phyloP scores from a whole-genome alignment of 805 yeast genomes.

The Cyberlindnera nakhonratchasimensis region DNA sequence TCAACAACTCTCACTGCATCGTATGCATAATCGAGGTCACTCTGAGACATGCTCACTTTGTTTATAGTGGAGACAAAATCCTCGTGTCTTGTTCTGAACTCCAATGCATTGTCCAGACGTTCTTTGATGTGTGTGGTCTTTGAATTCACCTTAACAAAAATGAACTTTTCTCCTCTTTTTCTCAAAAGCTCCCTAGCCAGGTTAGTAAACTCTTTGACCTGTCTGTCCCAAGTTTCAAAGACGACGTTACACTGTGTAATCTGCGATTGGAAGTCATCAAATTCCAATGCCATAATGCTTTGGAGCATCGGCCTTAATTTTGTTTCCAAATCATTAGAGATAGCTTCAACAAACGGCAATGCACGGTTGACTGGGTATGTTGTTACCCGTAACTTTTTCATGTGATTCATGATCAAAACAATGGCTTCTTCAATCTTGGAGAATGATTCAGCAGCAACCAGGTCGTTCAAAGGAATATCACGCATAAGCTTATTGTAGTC shows the following conservation, averaged over 20 bases:
- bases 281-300: conserved; percentile 44
- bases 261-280: conserved; percentile 36
- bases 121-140: conserved; percentile 38
- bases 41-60: conserved; percentile 16
- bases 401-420: conserved; percentile 49
- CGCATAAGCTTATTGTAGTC: conserved; percentile 61
- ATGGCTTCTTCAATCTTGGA: conserved; percentile 44
- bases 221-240: conserved; percentile 54
- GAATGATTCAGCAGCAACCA: conserved; percentile 46
- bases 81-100: conserved; percentile 52
- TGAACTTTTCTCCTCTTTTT: conserved; percentile 66
- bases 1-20: conserved; percentile 36
- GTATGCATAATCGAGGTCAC: conserved; percentile 40
- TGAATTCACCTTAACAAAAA: conserved; percentile 58
- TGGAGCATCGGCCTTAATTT: conserved; percentile 40
- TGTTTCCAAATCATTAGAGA: conserved; percentile 53
- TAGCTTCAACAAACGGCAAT: conserved; percentile 58
- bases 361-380: conserved; percentile 65
- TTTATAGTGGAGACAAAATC: conserved; percentile 40
- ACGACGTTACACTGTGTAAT: conserved; percentile 32
- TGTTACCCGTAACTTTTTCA: conserved; percentile 58
- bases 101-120: conserved; percentile 39
- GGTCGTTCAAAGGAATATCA: conserved; percentile 65
- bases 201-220: conserved; percentile 58
- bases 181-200: conserved; percentile 72